Percentiles rank a stretch among this genome's conserved stretches.
Evolutionary conservation across 163 green algal species (phyloP).

Genomic region (Scenedesmus sp.): DNA sequence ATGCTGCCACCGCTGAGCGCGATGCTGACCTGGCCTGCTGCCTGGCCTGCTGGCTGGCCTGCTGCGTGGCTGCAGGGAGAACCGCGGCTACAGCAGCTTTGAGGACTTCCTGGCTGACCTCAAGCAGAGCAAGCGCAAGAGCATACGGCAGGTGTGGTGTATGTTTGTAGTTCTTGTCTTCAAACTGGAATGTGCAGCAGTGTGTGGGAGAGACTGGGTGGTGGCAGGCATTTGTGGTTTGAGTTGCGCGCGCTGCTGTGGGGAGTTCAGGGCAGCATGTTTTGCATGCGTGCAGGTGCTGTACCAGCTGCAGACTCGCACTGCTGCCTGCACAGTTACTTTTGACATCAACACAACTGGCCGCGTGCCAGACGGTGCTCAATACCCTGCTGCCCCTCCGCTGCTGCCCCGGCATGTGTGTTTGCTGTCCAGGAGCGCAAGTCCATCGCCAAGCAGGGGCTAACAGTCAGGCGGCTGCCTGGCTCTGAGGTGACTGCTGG

Average conservation of each 20-base stretch:
- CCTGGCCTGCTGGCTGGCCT: not conserved
- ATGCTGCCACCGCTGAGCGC: not conserved
- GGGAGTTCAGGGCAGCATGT: not conserved
- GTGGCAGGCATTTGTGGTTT: not conserved
- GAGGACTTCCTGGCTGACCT: constrained; percentile 87
- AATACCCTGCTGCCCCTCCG: not conserved
- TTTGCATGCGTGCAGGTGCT: constrained; percentile 64
- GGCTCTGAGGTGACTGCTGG: constrained; percentile 66
- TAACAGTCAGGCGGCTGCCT: constrained; percentile 69
- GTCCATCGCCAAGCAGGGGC: constrained; percentile 62
- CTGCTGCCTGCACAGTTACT: not conserved
- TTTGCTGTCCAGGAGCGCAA: constrained; percentile 77
- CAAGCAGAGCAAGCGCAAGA: constrained; percentile 88
- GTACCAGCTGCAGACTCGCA: not conserved
- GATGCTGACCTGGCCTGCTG: not conserved
- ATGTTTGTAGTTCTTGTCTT: no score
- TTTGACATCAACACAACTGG: not conserved
- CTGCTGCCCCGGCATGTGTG: not conserved
- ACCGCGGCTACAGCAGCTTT: constrained; percentile 80
- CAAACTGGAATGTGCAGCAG: not conserved
- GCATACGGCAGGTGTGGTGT: constrained; percentile 79
- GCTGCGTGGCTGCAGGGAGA: constrained; percentile 51
- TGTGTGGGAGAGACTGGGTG: not conserved
- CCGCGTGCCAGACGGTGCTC: not conserved
- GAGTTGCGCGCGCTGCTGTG: not conserved